Conservation (phyloP, 768 basidiomycete genomes). For the Leccinum aurantiacum region DNA sequence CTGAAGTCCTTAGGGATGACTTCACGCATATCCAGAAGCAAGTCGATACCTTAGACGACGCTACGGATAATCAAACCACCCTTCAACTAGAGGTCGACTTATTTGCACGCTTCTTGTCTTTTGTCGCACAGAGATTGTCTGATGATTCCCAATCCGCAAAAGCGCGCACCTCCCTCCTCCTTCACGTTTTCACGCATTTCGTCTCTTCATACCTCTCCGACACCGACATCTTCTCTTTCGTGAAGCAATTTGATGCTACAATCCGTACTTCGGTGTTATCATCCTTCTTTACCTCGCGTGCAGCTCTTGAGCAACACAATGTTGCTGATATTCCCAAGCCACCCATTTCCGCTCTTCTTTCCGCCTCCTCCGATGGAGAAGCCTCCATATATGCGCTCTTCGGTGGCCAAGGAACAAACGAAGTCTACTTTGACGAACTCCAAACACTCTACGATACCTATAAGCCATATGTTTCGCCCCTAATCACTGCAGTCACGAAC, state of each 20-base stretch:
- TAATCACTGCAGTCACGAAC: slow-evolving; percentile 62
- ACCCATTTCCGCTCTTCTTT: slow-evolving; percentile 67
- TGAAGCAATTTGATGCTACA: slow-evolving; percentile 71
- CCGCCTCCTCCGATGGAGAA: slow-evolving; percentile 57
- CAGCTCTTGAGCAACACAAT: slow-evolving; percentile 59
- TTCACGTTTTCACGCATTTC: slow-evolving; percentile 77
- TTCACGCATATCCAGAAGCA: slow-evolving; percentile 67
- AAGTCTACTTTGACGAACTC: slow-evolving; percentile 96
- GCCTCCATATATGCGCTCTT: slow-evolving; percentile 89
- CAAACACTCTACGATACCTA: slow-evolving; percentile 91
- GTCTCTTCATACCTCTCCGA: slow-evolving; percentile 67
- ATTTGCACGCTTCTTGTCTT: slow-evolving; percentile 78
- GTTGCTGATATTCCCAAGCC: slow-evolving; percentile 56
- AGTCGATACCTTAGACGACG: slow-evolving; percentile 55
- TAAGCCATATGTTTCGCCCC: slow-evolving; percentile 76
- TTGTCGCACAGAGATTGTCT: slow-evolving; percentile 64
- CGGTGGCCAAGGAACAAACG: slow-evolving; percentile 97
- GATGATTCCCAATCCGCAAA: slow-evolving; percentile 51
- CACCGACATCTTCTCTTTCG: slow-evolving; percentile 81
- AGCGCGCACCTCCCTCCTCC: slow-evolving; percentile 65
- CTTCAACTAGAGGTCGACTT: slow-evolving; percentile 74
- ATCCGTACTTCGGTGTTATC: slow-evolving; percentile 74
- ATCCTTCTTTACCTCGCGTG: slow-evolving; percentile 77
- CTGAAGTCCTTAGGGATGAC: slow-evolving; percentile 89
- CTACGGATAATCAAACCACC: slow-evolving; percentile 50